Base-by-base conservation (phyloP, 257 asterid species). In the Solanum virginianum region DNA sequence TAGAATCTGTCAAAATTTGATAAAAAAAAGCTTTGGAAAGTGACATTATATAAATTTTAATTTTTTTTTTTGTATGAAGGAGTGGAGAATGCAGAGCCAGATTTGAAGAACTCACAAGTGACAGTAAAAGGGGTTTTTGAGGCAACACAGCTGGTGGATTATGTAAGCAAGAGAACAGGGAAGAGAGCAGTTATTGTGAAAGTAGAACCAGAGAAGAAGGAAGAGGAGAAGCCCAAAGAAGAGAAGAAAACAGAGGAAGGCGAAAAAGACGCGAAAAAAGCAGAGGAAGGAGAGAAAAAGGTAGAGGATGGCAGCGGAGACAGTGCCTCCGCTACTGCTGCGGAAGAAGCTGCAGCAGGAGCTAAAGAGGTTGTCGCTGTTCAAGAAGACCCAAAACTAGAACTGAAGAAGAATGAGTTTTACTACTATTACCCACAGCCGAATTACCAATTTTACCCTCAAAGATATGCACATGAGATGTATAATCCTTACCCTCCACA, bases 1-100 rank as follows among this genome's bases (percentile, higher is more conserved):
- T 39, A 18, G 85, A 62, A 83, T 65, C 66, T 83, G 41, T 39
- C 17, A 72, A 72, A 72, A 16, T n/a, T 24, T 63, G 79, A 63
- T n/a, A 79, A 22, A 22, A 55, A 79, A 24, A 14, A 22, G 45
- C 43, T 20, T 39, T 45, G 24, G 63, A n/a, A 20, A 51, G 49
- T 79, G 62, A 74, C 36, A 5, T 45, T 6, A 68, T 62, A 14
- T 6, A 32, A 66, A 6, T 80, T 18, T 54, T 59, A 26, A 45
- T 41, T 18, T 56, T 10, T 1, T 54, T 18, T 14, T 20, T 24
- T 47, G 14, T 18, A 14, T 68, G 36, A 69, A 96, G 99, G 98
- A 10, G 97, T 97, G 65, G 98, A 95, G 84, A 95, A 85, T 85
- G 98, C 89, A 1, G 96, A 88, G 86, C 92, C 98, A 5, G 99